Evolutionary conservation across 176 grass and related monocot species (phyloP).

Genomic region (Saccharum spontaneum): DNA sequence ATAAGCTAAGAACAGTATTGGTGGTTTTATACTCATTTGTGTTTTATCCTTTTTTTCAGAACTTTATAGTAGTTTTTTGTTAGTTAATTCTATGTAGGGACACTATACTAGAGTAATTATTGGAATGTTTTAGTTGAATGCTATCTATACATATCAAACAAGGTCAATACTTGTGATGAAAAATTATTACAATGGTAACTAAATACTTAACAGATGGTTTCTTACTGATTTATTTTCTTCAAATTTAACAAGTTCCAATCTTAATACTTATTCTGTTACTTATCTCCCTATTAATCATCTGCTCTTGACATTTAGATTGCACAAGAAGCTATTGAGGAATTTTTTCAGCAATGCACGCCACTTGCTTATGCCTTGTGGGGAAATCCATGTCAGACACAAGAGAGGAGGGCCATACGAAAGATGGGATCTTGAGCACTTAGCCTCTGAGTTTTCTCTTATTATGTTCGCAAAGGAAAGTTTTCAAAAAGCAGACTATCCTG

Average conservation of each 20-base stretch:
- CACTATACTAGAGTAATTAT: background rate
- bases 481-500: slow-evolving; percentile 49
- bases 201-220: background rate
- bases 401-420: slow-evolving; percentile 15
- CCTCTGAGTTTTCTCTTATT: slow-evolving; percentile 32
- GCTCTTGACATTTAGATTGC: slow-evolving; percentile 41
- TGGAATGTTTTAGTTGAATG: background rate
- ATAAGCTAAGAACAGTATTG: slow-evolving; percentile 6
- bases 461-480: slow-evolving; percentile 23
- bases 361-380: slow-evolving; percentile 46
- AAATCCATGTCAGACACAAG: slow-evolving; percentile 76
- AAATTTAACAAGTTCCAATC: background rate
- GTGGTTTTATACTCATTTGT: background rate
- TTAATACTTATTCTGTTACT: background rate
- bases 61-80: background rate
- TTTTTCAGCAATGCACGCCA: slow-evolving; percentile 43
- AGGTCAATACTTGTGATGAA: background rate
- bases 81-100: slow-evolving; percentile 12
- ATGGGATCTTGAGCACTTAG: slow-evolving; percentile 54
- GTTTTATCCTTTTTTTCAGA: background rate
- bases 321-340: slow-evolving; percentile 29
- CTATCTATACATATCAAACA: background rate
- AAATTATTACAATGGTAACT: background rate
- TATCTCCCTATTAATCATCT: slow-evolving; percentile 11
- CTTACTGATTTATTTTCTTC: background rate